These are phyloP conservation scores for Sordariomycetes sp. DNA, from an alignment of 2,329 filamentous ascomycete species.

Conservation along the genomic window DNA sequence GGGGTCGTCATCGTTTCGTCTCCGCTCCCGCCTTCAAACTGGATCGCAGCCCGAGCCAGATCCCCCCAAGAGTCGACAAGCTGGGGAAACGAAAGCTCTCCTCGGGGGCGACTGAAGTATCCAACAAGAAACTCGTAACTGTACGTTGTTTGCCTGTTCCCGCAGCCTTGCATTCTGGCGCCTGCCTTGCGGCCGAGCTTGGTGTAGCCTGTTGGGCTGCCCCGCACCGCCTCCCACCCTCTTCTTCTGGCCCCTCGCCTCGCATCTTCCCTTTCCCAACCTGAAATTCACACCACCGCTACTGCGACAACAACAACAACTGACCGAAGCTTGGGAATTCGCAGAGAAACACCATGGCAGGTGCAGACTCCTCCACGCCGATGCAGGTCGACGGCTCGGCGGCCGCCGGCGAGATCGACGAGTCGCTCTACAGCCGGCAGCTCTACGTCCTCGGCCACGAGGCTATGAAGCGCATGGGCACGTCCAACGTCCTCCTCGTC, in stretches of 20 bases:
- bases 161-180: not conserved
- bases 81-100: constrained; percentile 58
- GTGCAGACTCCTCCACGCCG: constrained; percentile 49
- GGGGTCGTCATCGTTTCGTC: constrained; percentile 2
- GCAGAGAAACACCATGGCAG: constrained; percentile 38
- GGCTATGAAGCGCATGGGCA: constrained; percentile 98
- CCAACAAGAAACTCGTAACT: constrained; percentile 47
- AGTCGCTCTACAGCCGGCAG: constrained; percentile 62
- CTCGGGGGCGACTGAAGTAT: constrained; percentile 41
- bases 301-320: not conserved
- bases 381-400: constrained; percentile 47
- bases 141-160: constrained; percentile 26
- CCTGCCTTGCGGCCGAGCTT: not conserved
- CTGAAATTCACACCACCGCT: not conserved
- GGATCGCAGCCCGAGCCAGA: not conserved
- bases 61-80: constrained; percentile 24
- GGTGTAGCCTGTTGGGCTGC: not conserved
- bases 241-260: not conserved
- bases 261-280: not conserved
- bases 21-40: not conserved
- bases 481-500: constrained; percentile 85
- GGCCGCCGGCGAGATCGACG: constrained; percentile 50
- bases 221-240: not conserved
- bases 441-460: constrained; percentile 60
- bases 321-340: not conserved